Evolutionary conservation across 176 grass and related monocot genomes (phyloP).

Genomic region (Chrysopogon serrulatus): DNA sequence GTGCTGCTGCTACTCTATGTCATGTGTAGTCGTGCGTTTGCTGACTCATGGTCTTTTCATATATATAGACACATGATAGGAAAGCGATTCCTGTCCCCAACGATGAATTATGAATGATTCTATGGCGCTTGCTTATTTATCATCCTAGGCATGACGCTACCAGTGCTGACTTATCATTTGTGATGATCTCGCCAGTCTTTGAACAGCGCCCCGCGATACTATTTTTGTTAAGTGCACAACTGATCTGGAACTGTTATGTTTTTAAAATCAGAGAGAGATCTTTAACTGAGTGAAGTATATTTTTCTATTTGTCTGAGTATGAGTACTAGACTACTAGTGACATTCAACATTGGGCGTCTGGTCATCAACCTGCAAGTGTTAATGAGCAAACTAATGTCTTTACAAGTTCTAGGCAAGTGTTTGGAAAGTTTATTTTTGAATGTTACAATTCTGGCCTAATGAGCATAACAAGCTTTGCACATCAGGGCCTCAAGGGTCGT

Average conservation of each 20-base stretch:
- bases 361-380: not conserved
- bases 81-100: not conserved
- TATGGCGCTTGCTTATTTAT: not conserved
- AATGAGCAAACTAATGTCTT: not conserved
- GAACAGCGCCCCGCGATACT: not conserved
- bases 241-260: not conserved
- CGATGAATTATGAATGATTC: not conserved
- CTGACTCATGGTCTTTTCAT: not conserved
- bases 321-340: not conserved
- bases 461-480: conserved; percentile 19
- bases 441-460: conserved; percentile 6
- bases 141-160: not conserved
- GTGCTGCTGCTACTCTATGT: not conserved
- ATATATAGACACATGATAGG: not conserved
- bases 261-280: not conserved
- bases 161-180: not conserved
- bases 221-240: not conserved
- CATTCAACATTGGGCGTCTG: not conserved
- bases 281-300: not conserved
- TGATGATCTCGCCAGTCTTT: not conserved
- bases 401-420: not conserved
- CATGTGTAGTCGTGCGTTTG: not conserved
- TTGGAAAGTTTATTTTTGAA: not conserved
- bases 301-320: not conserved
- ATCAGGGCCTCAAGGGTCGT: conserved; percentile 3